Base-by-base conservation (phyloP, 192 early-diverging fungal species). In the Backusella tuberculispora region DNA sequence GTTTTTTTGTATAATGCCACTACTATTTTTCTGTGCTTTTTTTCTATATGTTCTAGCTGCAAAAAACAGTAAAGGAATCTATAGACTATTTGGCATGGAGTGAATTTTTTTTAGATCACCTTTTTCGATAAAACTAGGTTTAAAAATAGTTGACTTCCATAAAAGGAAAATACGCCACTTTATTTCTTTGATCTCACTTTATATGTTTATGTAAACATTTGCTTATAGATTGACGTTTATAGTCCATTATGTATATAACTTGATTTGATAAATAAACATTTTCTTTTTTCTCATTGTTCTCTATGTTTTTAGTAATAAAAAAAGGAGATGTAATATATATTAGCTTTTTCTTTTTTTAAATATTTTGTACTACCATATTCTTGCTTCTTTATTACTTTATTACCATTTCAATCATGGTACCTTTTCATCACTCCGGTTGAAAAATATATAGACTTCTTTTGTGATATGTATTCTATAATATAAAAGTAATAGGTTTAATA, bases 121-220 rank as follows among this genome's bases (percentile, higher is more conserved):
- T 60, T 60, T 53, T 53, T 8, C 24, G 21, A 60, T 4, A 60
- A 26, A 60, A 60, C 26, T 60, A 24, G 26, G 53, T 60, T 60
- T 60, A 60, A 60, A 60, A 60, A 60, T 60, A 60, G 26, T 4
- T 60, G 13, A 9, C 26, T 24, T 13, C 53, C 21, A 60, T 60
- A 60, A 26, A 24, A 60, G 53, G 53, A 5, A 60, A 60, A 60
- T 60, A 26, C 53, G 53, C 53, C 53, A 60, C 53, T 60, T 26
- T 24, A 24, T 12, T 21, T 26, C 10, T 60, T 26, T 19, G 26
- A 5, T 19, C 21, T 60, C 3, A 12, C 13, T 8, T 24, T 60
- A 10, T 26, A 60, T 26, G 24, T 10, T 34, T 34, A 34, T 34
- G 29, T 34, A 2, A 34, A 34, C 2, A 34, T 34, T 1, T 34